phyloP scores from a whole-genome alignment of 306 rosid genomes.

The Trifolium subterraneum region DNA sequence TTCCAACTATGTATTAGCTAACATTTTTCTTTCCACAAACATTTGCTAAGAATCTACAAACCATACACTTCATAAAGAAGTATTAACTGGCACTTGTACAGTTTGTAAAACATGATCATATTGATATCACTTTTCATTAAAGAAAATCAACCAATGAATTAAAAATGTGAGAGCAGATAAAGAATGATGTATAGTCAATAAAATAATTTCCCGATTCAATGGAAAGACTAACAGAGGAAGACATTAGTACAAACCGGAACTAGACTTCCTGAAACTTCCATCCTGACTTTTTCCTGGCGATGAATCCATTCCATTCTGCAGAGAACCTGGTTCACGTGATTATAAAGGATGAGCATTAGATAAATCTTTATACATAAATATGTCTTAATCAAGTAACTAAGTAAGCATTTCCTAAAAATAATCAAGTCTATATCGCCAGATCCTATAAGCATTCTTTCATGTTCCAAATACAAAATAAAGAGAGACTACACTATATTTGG shows the following conservation, averaged over 20 bases:
- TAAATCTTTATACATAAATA: constrained; percentile 23
- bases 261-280: constrained; percentile 84
- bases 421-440: constrained; percentile 7
- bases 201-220: constrained; percentile 4
- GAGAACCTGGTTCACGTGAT: constrained; percentile 56
- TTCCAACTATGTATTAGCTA: constrained; percentile 13
- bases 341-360: constrained; percentile 36
- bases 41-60: constrained; percentile 14
- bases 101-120: constrained; percentile 24
- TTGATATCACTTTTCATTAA: constrained; percentile 24
- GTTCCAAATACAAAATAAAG: constrained; percentile 10
- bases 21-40: background rate
- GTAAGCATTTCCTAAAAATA: constrained; percentile 8
- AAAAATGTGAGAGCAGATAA: constrained; percentile 11
- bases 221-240: constrained; percentile 34
- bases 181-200: background rate
- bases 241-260: constrained; percentile 59
- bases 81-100: background rate
- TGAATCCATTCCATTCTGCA: constrained; percentile 70
- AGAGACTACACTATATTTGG: constrained; percentile 7
- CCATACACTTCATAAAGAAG: constrained; percentile 19
- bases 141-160: constrained; percentile 22
- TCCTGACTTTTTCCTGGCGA: constrained; percentile 78
- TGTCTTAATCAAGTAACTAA: constrained; percentile 11
- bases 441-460: background rate